Evolutionary conservation across 352 stramenopile genomes (phyloP), one percentile per base, ranked within the genome.

Genomic region (Phytopythium sindhum): DNA sequence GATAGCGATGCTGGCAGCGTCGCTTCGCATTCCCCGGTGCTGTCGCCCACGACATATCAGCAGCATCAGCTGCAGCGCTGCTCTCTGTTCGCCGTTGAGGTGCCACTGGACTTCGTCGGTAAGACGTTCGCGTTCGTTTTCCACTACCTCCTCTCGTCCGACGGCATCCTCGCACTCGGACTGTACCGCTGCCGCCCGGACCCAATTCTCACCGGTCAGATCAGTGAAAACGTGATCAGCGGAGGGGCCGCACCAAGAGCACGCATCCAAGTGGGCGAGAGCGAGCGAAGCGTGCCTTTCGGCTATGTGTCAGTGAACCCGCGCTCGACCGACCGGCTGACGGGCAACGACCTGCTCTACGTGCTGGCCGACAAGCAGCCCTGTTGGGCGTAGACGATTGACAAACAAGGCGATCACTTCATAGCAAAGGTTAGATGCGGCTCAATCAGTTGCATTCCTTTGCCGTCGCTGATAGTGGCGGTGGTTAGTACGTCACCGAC

Each of bases 271-370:
- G 65, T 92, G 28, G 69, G 72, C 7, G 84, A 91, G 44, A 74
- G 70, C 15, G 69, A 86, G n/a, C 84, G 86, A 47, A 88, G 75
- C 56, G 75, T 93, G 23, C 85, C 86, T 1, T 95, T 88, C 47
- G 86, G 86, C 15, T 95, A 89, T 54, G 85, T 92, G 26, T 95
- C 93, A 57, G 82, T 93, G 67, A 95, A 93, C 61, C 86, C 86
- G 28, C 79, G 90, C 50, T 80, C 86, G 10, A 74, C 78, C 57
- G 86, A 95, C 62, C 63, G 90, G 17, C 73, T 95, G 47, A 83
- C 81, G 15, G 86, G 84, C 21, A 88, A 95, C 67, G 86, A 95
- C 61, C 60, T 93, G 61, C 78, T 95, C 23, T 95, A 95, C 54
- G 84, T 95, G 62, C 73, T 95, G 23, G 84, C 83, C 21, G 78